Base-by-base conservation (phyloP, 306 rosid genomes). In the Luffa acutangula region DNA sequence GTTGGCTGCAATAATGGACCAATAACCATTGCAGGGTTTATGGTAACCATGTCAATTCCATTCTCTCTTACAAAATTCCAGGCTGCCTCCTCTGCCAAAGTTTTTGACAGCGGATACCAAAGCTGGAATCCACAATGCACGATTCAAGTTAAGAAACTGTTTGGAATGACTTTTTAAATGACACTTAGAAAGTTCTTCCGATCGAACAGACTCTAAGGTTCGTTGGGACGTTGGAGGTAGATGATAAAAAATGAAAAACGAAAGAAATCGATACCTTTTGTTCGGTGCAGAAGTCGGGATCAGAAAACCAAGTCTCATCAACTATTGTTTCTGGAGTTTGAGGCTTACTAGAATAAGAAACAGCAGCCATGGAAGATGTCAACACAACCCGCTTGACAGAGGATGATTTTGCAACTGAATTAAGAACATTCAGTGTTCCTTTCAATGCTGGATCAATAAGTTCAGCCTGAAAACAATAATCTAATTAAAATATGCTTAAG, bases 51-150 rank as follows among this genome's bases (percentile, higher is more conserved):
- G 85, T 93, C 97, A 78, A 91, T 85, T n/a, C 59, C 87, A 64
- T 93, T 89, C 83, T 91, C 91, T 25, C 86, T 89, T 8, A 46
- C 93, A 81, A 93, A 91, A 83, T 89, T 89, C 96, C 98, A 91
- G 80, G 93, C 98, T 84, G 90, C 89, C 9, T 87, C 94, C 88
- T 93, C 98, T 20, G 97, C 97, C 84, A 93, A 85, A 60, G 96
- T 88, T 88, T 93, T 93, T 1, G 31, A 25, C 31, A 25, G 31
- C 31, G 31, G 31, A 25, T 25, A 25, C 31, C 31, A 25, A 25
- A 25, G 31, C 31, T 25, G 31, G 1, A 25, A 25, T 25, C 31
- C 31, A 25, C 31, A 25, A 25, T 25, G 31, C 31, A 25, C 31
- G 31, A 25, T 25, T 25, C 31, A 25, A 25, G 31, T 25, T 25